Evolutionary conservation across 805 yeast species (phyloP).

Genomic region (Kregervanrija delftensis): DNA sequence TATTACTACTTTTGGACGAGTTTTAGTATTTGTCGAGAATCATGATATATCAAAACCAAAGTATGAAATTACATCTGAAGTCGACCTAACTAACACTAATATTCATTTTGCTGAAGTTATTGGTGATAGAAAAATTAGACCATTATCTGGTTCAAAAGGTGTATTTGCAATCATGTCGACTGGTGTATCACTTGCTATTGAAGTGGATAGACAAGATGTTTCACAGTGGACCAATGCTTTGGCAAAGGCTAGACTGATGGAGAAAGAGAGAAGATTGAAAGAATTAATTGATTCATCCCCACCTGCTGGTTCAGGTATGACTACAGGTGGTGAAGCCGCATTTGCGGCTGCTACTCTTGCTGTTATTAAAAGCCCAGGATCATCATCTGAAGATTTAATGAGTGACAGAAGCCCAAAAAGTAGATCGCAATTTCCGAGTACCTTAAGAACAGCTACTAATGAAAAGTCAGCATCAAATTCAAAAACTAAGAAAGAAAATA

Average conservation of each 20-base stretch:
- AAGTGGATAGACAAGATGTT: slow-evolving; percentile 45
- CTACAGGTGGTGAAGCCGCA: slow-evolving; percentile 29
- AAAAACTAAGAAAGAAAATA: not conserved
- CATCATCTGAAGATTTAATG: slow-evolving; percentile 3
- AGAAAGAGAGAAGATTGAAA: slow-evolving; percentile 36
- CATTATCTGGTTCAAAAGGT: slow-evolving; percentile 34
- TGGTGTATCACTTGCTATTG: slow-evolving; percentile 49
- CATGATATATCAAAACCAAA: slow-evolving; percentile 28
- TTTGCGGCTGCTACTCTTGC: slow-evolving; percentile 31
- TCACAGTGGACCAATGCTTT: slow-evolving; percentile 52
- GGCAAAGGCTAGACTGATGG: slow-evolving; percentile 40
- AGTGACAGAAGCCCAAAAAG: slow-evolving; percentile 4
- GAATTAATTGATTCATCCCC: slow-evolving; percentile 21
- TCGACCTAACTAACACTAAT: slow-evolving; percentile 46
- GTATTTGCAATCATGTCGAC: slow-evolving; percentile 52
- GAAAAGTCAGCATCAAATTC: not conserved
- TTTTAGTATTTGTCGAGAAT: slow-evolving; percentile 43
- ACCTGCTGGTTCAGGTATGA: slow-evolving; percentile 26
- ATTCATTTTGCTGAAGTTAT: slow-evolving; percentile 55
- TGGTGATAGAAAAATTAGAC: slow-evolving; percentile 22
- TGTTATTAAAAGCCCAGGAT: slow-evolving; percentile 10
- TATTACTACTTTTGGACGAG: slow-evolving; percentile 59
- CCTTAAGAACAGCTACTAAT: slow-evolving; percentile 9
- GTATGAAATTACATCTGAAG: slow-evolving; percentile 45
- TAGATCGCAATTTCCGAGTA: slow-evolving; percentile 7